A percentile compares a stretch with the other conserved stretches of the same genome.
These are phyloP conservation scores for Cladosporium cucumerinum DNA, from an alignment of 2,329 filamentous ascomycete species.

Conservation along the genomic window DNA sequence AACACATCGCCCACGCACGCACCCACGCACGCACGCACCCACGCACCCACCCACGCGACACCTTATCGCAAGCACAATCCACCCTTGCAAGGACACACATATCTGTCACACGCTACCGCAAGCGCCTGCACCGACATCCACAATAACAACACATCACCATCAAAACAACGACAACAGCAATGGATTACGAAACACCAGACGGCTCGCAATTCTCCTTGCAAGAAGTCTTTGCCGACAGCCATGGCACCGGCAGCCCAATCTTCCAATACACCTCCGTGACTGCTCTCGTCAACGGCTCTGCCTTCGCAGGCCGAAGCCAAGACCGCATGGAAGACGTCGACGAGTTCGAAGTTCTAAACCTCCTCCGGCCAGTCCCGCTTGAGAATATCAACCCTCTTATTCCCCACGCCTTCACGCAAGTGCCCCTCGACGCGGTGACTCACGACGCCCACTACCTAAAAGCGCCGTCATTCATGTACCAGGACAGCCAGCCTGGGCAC, in stretches of 20 bases:
- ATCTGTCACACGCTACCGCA: neutral
- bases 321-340: slow-evolving; percentile 24
- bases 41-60: neutral
- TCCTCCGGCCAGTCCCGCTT: slow-evolving; percentile 25
- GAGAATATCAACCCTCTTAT: slow-evolving; percentile 29
- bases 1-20: too few species aligned
- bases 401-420: slow-evolving; percentile 21
- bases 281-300: slow-evolving; percentile 29
- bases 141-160: neutral
- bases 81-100: neutral
- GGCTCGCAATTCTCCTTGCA: slow-evolving; percentile 31
- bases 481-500: slow-evolving; percentile 27
- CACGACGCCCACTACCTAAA: slow-evolving; percentile 31
- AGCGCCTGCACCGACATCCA: slow-evolving; percentile 1
- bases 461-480: slow-evolving; percentile 31
- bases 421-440: slow-evolving; percentile 19
- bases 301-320: slow-evolving; percentile 25
- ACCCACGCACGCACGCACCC: too few species aligned
- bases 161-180: slow-evolving; percentile 10
- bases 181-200: slow-evolving; percentile 31
- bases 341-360: slow-evolving; percentile 25
- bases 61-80: neutral
- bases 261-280: slow-evolving; percentile 26
- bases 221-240: slow-evolving; percentile 22
- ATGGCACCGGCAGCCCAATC: slow-evolving; percentile 5